Evolutionary conservation across 176 grass and related monocot species (phyloP).

Genomic region (Leersia perrieri): DNA sequence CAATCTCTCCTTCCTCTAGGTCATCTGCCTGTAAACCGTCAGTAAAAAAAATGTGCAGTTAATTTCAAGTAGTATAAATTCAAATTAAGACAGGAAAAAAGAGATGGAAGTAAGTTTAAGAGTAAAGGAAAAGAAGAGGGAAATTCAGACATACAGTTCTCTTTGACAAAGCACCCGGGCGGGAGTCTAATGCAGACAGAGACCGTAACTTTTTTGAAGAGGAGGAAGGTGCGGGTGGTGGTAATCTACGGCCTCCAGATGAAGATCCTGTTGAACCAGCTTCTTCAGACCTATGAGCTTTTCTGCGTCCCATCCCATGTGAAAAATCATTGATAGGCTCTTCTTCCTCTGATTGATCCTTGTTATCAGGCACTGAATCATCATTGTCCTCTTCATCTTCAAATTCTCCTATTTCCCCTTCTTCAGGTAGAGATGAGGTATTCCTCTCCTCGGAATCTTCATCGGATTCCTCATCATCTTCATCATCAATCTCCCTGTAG

Average conservation of each 20-base stretch:
- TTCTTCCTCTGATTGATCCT: constrained; percentile 73
- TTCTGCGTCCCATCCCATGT: constrained; percentile 33
- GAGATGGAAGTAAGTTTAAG: neutral
- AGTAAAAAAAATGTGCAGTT: constrained; percentile 31
- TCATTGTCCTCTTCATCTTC: constrained; percentile 84
- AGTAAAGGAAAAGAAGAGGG: neutral
- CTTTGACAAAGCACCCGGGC: constrained; percentile 63
- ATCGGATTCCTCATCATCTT: constrained; percentile 80
- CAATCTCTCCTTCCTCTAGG: constrained; percentile 97
- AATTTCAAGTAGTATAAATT: constrained; percentile 9
- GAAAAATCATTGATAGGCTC: constrained; percentile 45
- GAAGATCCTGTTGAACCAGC: constrained; percentile 84
- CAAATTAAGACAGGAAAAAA: constrained; percentile 16
- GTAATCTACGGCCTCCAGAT: constrained; percentile 80
- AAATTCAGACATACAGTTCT: constrained; percentile 54
- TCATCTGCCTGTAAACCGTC: constrained; percentile 72
- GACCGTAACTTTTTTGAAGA: constrained; percentile 86
- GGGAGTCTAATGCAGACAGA: constrained; percentile 79
- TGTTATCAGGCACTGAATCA: constrained; percentile 60
- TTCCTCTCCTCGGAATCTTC: constrained; percentile 78
- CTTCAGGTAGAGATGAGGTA: constrained; percentile 54
- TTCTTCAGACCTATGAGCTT: constrained; percentile 63
- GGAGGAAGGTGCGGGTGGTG: constrained; percentile 56
- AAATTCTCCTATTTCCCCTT: constrained; percentile 72
- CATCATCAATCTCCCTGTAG: constrained; percentile 86